Base-by-base conservation (phyloP, 148 eudicot species). In the Spergularia bocconei region DNA sequence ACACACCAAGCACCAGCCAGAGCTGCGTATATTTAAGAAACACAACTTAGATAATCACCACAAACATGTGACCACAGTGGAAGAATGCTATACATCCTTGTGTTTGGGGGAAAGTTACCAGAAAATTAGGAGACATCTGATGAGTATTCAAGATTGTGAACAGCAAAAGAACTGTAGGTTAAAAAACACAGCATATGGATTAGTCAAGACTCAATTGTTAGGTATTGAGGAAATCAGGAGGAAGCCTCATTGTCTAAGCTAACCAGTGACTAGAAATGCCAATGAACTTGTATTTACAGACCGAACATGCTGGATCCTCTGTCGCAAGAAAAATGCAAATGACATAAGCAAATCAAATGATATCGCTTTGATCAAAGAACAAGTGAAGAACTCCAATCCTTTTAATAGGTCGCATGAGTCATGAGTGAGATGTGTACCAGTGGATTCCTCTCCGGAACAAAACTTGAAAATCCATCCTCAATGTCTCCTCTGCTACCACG, bases 121-220 rank as follows among this genome's bases (percentile, higher is more conserved):
- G 79, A 75, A 85, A 85, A 72, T 82, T 82, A 17, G 85, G 79
- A 17, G 87, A 85, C 79, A 85, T 82, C 67, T 85, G 86, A 62
- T 80, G 85, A 38, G 85, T 77, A 75, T 82, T 82, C 64, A 85
- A 69, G 8, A 85, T 79, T 39, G 85, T 85, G 70, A 85, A 82
- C 81, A 85, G 55, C 83, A 85, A 75, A 66, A 85, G 81, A 58
- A 85, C 87, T 85, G 81, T 63, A 69, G 69, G n/a, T 20, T 12
- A 5, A 19, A 56, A 10, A 20, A 2, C 0, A 12, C n/a, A 16
- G 56, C 12, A 17, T 17, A 56, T 11, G 39, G 17, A 23, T 11
- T 20, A 63, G 65, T 62, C 16, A 9, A 29, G 33, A 29, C 33
- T 29, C n/a, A n/a, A n/a, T n/a, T n/a, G n/a, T n/a, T n/a, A n/a